These are phyloP conservation scores for Limonomyces culmigenus DNA, from an alignment of 1,284 basidiomycete genomes.

Conservation along the genomic window DNA sequence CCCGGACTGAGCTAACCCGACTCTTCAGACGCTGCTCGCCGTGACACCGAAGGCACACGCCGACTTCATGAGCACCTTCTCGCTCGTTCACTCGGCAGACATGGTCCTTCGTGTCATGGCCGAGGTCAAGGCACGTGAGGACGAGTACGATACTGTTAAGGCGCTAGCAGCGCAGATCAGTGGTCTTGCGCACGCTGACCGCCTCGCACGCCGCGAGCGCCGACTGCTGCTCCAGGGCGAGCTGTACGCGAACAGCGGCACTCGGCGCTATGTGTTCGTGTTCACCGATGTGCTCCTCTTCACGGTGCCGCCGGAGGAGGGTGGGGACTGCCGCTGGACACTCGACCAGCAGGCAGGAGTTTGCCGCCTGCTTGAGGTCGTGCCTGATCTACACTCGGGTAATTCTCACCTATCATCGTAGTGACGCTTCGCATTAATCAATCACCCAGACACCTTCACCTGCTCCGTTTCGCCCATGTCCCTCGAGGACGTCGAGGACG, in stretches of 20 bases:
- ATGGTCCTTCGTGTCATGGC: constrained; percentile 58
- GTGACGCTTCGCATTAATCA: neutral
- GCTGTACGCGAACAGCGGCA: neutral
- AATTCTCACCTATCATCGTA: neutral
- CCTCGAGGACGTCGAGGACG: too few relatives aligned
- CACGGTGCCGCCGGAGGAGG: too few relatives aligned
- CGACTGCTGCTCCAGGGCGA: constrained; percentile 30
- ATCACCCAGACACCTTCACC: neutral
- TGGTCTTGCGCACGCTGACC: constrained; percentile 31
- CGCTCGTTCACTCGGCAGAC: constrained; percentile 49
- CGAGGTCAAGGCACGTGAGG: constrained; percentile 71
- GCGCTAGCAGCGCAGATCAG: constrained; percentile 39
- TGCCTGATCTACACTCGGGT: neutral
- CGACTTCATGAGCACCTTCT: constrained; percentile 50
- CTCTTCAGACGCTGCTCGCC: constrained; percentile 41
- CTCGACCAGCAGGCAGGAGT: too few relatives aligned
- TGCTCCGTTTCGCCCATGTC: neutral
- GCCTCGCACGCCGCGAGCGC: constrained; percentile 53
- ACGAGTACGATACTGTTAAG: constrained; percentile 63
- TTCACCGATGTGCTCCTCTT: neutral
- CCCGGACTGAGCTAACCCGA: too few relatives aligned
- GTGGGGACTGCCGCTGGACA: too few relatives aligned
- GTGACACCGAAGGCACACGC: constrained; percentile 51
- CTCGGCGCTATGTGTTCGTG: neutral
- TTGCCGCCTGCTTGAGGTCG: neutral